Conservation (phyloP, 257 asterid species). For the Solanum bulbocastanum region DNA sequence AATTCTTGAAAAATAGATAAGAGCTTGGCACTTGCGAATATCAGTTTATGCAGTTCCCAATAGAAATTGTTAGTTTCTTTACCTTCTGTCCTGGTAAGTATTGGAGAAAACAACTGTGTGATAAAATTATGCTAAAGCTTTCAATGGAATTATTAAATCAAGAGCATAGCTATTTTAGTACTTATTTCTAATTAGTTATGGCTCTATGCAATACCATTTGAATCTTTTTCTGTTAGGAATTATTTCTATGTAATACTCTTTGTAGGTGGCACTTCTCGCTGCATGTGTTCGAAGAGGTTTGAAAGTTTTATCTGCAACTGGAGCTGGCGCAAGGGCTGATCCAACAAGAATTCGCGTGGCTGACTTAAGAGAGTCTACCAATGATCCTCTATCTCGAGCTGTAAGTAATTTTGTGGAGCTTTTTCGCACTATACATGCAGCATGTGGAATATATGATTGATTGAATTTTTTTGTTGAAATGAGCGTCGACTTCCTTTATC, state of each 20-base stretch:
- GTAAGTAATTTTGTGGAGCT: slow-evolving; percentile 31
- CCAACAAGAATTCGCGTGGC: slow-evolving; percentile 96
- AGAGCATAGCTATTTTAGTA: not conserved
- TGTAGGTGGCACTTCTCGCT: slow-evolving; percentile 89
- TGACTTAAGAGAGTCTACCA: slow-evolving; percentile 88
- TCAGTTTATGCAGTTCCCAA: not conserved
- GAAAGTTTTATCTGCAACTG: slow-evolving; percentile 91
- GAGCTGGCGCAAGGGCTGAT: slow-evolving; percentile 98
- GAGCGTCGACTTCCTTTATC: not conserved
- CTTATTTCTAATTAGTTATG: not conserved
- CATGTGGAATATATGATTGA: not conserved
- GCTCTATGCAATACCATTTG: not conserved
- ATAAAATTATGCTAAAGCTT: not conserved
- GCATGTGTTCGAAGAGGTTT: slow-evolving; percentile 88
- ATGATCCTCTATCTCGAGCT: slow-evolving; percentile 91
- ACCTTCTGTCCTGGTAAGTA: not conserved
- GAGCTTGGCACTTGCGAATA: not conserved
- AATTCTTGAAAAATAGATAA: not conserved
- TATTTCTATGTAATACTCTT: slow-evolving; percentile 13
- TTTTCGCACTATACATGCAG: not conserved
- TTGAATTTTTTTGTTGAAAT: not conserved
- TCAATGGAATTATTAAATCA: not conserved
- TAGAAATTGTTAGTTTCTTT: not conserved
- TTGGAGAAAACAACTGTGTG: not conserved
- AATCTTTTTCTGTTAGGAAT: not conserved